Evolutionary conservation across 306 rosid species (phyloP).

Genomic region (Trifolium repens): DNA sequence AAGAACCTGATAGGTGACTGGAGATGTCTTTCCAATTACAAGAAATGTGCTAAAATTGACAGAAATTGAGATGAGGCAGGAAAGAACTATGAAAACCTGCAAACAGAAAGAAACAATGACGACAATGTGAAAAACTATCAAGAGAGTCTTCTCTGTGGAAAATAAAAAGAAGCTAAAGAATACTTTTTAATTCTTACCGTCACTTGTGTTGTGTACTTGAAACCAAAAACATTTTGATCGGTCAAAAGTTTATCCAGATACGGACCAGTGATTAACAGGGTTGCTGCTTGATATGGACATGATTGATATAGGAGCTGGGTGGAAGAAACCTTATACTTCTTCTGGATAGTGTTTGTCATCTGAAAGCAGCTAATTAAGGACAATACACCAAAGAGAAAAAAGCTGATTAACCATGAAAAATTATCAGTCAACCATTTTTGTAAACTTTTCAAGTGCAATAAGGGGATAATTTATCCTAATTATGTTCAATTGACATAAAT

Average conservation of each 20-base stretch:
- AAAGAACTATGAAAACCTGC: constrained; percentile 82
- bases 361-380: constrained; percentile 70
- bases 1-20: constrained; percentile 96
- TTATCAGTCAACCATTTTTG: constrained; percentile 25
- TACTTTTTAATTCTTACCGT: constrained; percentile 66
- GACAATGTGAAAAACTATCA: constrained; percentile 4
- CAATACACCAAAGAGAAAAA: constrained; percentile 25
- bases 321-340: constrained; percentile 92
- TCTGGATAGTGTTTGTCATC: constrained; percentile 99
- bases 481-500: constrained; percentile 34
- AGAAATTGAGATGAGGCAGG: constrained; percentile 92
- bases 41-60: constrained; percentile 97
- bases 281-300: constrained; percentile 85
- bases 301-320: constrained; percentile 97
- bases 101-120: constrained; percentile 31
- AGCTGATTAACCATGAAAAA: neutral
- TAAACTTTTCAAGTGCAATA: constrained; percentile 12
- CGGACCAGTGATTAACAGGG: constrained; percentile 89
- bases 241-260: constrained; percentile 81
- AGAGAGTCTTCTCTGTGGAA: neutral
- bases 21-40: constrained; percentile 95
- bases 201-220: constrained; percentile 88
- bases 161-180: constrained; percentile 1
- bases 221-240: constrained; percentile 74
- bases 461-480: constrained; percentile 26